Base-by-base conservation (phyloP, 345 rosid species). In the Camelina laxa region DNA sequence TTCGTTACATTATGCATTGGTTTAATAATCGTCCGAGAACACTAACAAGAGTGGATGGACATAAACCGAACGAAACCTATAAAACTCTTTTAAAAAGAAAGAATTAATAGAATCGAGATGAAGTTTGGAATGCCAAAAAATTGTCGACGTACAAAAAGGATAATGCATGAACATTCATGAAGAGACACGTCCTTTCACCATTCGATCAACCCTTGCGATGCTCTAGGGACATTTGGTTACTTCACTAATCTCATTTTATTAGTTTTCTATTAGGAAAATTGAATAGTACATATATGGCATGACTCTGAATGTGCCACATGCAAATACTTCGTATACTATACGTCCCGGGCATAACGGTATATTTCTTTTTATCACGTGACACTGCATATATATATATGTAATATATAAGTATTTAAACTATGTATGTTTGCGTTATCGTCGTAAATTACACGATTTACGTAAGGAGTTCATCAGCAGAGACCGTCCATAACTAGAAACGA, bases 101-200 rank as follows among this genome's bases (percentile, higher is more conserved):
- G 5, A 72, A 38, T 33, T 33, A 62, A 67, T 38, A 55, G 49
- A 75, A 75, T 75, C 79, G 64, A 50, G 56, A 60, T 31, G 35
- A 75, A 75, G 57, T 53, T 69, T 61, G 30, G 69, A 62, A 45
- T 44, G 65, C 69, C 74, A 69, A 75, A 11, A 60, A 7, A 0
- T 20, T 53, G 69, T 41, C n/a, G 53, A 68, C 63, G 79, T 44
- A 54, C 49, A 61, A 53, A 50, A 24, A 6, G 49, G 58, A 75
- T 44, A 61, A 61, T 75, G 79, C 79, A 77, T 77, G 66, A 70
- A 64, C 75, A 70, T 63, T 63, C 44, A 70, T 64, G 67, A 77
- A 64, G 67, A 64, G 72, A 35, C 80, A 56, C 42, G 59, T 69
- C 65, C 65, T 44, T 76, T 69, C 57, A 76, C 58, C 22, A 14